These are phyloP conservation scores for Neurospora sublineolata DNA, from an alignment of 495 filamentous ascomycete species.

Conservation along the genomic window DNA sequence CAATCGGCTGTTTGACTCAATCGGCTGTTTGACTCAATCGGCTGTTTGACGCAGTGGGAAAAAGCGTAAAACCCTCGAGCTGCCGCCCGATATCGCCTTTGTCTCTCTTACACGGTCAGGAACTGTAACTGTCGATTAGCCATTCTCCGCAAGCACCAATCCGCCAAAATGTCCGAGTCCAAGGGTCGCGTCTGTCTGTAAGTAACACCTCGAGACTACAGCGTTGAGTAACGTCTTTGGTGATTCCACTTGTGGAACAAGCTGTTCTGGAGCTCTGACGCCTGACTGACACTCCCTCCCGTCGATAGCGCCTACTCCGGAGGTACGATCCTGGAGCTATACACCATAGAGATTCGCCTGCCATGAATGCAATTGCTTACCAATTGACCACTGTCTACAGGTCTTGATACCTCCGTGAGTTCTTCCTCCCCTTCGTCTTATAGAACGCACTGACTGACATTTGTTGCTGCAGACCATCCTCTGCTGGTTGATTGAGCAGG, in stretches of 20 bases:
- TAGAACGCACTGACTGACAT: neutral
- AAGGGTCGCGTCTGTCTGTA: conserved; percentile 37
- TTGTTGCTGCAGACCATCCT: conserved; percentile 20
- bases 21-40: neutral
- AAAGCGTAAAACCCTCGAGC: neutral
- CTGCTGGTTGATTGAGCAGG: conserved; percentile 55
- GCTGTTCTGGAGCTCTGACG: neutral
- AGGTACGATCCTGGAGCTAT: conserved; percentile 14
- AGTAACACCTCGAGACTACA: conserved; percentile 10
- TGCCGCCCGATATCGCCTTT: neutral
- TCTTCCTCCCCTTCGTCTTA: conserved; percentile 26
- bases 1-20: neutral
- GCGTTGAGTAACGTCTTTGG: neutral
- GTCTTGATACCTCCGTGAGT: conserved; percentile 49
- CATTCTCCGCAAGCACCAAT: neutral
- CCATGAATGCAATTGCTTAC: conserved; percentile 7
- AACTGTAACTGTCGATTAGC: neutral
- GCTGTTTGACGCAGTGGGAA: neutral
- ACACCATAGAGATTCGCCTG: neutral
- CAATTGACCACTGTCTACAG: conserved; percentile 12
- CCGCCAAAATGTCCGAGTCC: conserved; percentile 19
- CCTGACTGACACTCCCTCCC: conserved; percentile 6
- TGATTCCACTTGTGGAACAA: neutral
- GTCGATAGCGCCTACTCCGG: conserved; percentile 35
- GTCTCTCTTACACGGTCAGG: neutral